Conservation (phyloP, 441 rosid genomes). For the Melastoma candidum region DNA sequence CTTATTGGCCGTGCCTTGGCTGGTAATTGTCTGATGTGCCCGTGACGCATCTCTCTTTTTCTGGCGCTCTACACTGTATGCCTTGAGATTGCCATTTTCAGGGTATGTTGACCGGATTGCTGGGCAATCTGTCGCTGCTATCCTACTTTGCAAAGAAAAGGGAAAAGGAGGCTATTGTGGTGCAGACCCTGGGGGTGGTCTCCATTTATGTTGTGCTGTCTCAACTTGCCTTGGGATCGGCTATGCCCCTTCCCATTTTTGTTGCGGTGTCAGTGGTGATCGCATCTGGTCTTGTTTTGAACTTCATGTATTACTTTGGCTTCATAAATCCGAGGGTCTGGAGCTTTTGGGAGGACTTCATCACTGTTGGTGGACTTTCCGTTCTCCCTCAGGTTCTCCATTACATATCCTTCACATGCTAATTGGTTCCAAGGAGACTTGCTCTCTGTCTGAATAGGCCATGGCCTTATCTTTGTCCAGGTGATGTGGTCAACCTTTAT, state of each 20-base stretch:
- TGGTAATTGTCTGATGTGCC: conserved; percentile 30
- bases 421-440: no score
- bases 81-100: conserved; percentile 20
- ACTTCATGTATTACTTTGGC: conserved; percentile 42
- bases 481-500: conserved; percentile 95
- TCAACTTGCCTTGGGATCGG: conserved; percentile 81
- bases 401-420: conserved; percentile 4
- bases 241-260: conserved; percentile 69
- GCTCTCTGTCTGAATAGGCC: neutral
- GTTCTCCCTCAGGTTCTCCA: conserved; percentile 71
- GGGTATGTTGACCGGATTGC: conserved; percentile 85
- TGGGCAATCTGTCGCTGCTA: conserved; percentile 80
- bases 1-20: conserved; percentile 86
- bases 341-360: conserved; percentile 81
- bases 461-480: conserved; percentile 25
- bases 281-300: conserved; percentile 44
- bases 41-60: neutral
- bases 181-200: conserved; percentile 78
- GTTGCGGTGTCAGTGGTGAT: conserved; percentile 47
- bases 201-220: conserved; percentile 45
- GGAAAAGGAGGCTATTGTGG: conserved; percentile 65
- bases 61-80: no score
- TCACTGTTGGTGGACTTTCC: conserved; percentile 64
- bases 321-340: conserved; percentile 43
- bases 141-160: conserved; percentile 77